Conservation (phyloP, 805 yeast species). For the Lipomyces anomalus region DNA sequence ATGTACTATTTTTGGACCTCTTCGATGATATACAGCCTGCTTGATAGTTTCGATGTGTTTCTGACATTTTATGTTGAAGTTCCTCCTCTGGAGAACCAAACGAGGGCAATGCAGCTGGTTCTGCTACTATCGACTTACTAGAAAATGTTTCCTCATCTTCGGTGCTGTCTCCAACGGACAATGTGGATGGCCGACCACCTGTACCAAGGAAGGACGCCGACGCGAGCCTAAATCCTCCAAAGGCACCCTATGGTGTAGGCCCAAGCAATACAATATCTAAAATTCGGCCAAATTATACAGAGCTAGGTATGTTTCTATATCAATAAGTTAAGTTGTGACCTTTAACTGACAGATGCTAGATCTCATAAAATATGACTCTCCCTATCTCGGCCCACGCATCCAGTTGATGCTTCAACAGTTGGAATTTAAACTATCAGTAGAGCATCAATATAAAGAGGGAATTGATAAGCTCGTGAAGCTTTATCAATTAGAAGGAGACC, state of each 20-base stretch:
- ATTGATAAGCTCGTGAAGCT: slow-evolving; percentile 82
- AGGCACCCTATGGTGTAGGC: too few species aligned
- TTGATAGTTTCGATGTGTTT: too few species aligned
- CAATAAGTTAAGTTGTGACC: neutral
- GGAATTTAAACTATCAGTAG: slow-evolving; percentile 90
- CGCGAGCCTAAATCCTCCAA: too few species aligned
- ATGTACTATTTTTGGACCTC: neutral
- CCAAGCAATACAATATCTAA: slow-evolving; percentile 5
- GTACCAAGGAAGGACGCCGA: too few species aligned
- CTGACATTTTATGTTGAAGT: too few species aligned
- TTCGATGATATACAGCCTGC: too few species aligned
- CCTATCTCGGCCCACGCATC: slow-evolving; percentile 88
- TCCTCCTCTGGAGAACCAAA: too few species aligned
- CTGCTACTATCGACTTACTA: too few species aligned
- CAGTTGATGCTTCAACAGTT: slow-evolving; percentile 93
- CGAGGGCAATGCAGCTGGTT: too few species aligned
- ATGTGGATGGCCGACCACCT: too few species aligned
- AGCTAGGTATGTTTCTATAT: slow-evolving; percentile 16
- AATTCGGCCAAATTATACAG: slow-evolving; percentile 19
- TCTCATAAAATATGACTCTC: slow-evolving; percentile 85
- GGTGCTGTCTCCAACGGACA: too few species aligned
- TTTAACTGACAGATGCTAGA: slow-evolving; percentile 38
- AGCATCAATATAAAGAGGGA: slow-evolving; percentile 87
- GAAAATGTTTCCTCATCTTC: too few species aligned
- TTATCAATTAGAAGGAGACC: slow-evolving; percentile 88